Percentiles rank a stretch among this genome's conserved stretches.
Conservation (phyloP, 352 stramenopile species). For the Phytophthora megakarya region DNA sequence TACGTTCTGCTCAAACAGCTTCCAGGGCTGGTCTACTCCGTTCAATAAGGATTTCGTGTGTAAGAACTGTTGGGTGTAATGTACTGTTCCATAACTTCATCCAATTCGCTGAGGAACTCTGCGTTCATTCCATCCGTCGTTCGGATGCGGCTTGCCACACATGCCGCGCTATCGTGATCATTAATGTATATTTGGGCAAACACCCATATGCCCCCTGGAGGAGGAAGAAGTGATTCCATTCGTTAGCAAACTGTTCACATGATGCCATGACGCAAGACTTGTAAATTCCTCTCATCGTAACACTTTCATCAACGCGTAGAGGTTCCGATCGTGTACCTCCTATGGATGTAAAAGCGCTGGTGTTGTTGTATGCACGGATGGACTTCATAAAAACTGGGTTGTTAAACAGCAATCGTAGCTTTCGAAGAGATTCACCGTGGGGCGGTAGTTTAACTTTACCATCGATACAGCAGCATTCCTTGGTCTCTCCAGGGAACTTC, state of each 20-base stretch:
- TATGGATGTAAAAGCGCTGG: background rate
- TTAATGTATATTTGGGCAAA: background rate
- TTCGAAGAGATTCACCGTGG: background rate
- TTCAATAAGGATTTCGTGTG: too few species aligned
- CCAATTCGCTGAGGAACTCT: background rate
- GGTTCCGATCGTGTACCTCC: background rate
- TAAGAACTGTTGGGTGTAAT: too few species aligned
- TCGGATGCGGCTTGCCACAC: background rate
- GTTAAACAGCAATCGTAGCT: background rate
- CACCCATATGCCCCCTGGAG: background rate
- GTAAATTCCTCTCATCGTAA: background rate
- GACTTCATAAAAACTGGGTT: background rate
- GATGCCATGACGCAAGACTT: background rate
- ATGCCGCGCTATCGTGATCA: too few species aligned
- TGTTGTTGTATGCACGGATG: background rate
- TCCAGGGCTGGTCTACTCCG: too few species aligned
- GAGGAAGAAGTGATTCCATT: background rate
- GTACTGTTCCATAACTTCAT: too few species aligned
- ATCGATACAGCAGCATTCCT: background rate
- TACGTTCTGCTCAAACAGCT: too few species aligned
- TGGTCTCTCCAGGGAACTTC: background rate
- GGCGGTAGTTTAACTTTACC: background rate
- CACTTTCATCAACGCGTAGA: too few species aligned
- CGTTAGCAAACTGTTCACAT: background rate
- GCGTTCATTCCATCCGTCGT: background rate